Evolutionary conservation across 2,329 filamentous ascomycete genomes (phyloP).

Genomic region (Eurotiales sp.): DNA sequence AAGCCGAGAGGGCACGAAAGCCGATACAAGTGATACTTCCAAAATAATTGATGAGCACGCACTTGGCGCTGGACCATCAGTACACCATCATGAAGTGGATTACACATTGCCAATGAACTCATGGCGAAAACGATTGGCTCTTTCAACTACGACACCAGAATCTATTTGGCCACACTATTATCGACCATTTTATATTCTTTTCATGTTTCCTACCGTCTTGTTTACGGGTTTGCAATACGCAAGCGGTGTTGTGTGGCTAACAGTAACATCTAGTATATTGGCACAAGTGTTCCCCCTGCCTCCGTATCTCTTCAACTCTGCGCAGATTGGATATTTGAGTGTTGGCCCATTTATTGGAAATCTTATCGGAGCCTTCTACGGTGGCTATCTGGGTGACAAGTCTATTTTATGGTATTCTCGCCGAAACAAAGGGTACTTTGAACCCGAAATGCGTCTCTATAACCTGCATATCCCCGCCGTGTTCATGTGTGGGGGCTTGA

Average conservation of each 20-base stretch:
- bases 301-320: constrained; percentile 30
- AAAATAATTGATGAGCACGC: constrained; percentile 13
- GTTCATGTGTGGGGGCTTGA: constrained; percentile 39
- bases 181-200: constrained; percentile 29
- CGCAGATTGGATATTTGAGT: constrained; percentile 32
- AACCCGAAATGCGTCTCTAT: constrained; percentile 48
- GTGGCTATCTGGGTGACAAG: constrained; percentile 38
- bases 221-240: constrained; percentile 42
- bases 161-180: constrained; percentile 30
- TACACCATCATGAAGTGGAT: constrained; percentile 24
- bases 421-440: constrained; percentile 45
- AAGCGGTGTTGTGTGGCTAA: constrained; percentile 34
- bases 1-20: background rate
- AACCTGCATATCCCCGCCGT: constrained; percentile 32
- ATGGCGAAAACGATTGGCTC: constrained; percentile 24
- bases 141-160: constrained; percentile 23
- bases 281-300: constrained; percentile 35
- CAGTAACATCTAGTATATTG: constrained; percentile 27
- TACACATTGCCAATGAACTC: constrained; percentile 23
- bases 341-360: constrained; percentile 38
- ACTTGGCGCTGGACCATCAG: constrained; percentile 13
- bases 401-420: constrained; percentile 41
- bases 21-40: background rate
- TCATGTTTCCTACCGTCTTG: constrained; percentile 37
- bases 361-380: constrained; percentile 37